phyloP scores from a whole-genome alignment of 2,329 filamentous ascomycete genomes.

The Aspergillus neoniger region DNA sequence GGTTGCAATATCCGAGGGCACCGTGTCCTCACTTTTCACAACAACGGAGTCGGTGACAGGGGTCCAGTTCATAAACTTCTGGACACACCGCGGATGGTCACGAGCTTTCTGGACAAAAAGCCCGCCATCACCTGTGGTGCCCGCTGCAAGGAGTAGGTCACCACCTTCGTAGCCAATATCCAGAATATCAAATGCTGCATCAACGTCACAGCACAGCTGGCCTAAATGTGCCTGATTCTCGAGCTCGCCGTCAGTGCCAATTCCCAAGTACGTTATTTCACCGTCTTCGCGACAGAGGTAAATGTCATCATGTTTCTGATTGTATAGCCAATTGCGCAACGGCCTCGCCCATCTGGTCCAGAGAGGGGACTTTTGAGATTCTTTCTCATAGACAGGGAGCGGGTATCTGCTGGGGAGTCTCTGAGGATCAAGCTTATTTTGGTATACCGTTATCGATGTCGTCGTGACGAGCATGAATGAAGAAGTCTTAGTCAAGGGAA shows the following conservation, averaged over 20 bases:
- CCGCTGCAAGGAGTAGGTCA: slow-evolving; percentile 78
- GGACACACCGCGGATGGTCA: slow-evolving; percentile 55
- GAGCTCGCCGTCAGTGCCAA: slow-evolving; percentile 59
- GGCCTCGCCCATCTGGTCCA: slow-evolving; percentile 88
- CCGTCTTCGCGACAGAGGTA: slow-evolving; percentile 90
- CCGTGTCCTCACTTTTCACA: slow-evolving; percentile 23
- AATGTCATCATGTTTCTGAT: slow-evolving; percentile 70
- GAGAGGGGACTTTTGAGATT: slow-evolving; percentile 51
- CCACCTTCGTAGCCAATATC: slow-evolving; percentile 65
- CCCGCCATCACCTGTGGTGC: slow-evolving; percentile 74
- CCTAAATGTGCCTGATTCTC: slow-evolving; percentile 62
- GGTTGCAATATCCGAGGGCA: slow-evolving; percentile 34
- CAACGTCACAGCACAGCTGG: slow-evolving; percentile 71
- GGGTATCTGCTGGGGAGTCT: slow-evolving; percentile 32
- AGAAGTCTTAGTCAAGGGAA: slow-evolving; percentile 70
- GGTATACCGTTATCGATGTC: slow-evolving; percentile 54
- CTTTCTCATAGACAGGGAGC: slow-evolving; percentile 29
- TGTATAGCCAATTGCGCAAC: slow-evolving; percentile 64
- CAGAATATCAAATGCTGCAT: slow-evolving; percentile 74
- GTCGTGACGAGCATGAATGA: slow-evolving; percentile 71
- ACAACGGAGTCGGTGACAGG: slow-evolving; percentile 53
- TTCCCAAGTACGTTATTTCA: slow-evolving; percentile 70
- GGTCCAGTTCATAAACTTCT: slow-evolving; percentile 64
- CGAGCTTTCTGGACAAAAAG: slow-evolving; percentile 70
- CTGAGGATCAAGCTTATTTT: slow-evolving; percentile 40